Evolutionary conservation across 495 filamentous ascomycete species (phyloP), one percentile per base, ranked within the genome.

Genomic region (Recurvomyces mirabilis): DNA sequence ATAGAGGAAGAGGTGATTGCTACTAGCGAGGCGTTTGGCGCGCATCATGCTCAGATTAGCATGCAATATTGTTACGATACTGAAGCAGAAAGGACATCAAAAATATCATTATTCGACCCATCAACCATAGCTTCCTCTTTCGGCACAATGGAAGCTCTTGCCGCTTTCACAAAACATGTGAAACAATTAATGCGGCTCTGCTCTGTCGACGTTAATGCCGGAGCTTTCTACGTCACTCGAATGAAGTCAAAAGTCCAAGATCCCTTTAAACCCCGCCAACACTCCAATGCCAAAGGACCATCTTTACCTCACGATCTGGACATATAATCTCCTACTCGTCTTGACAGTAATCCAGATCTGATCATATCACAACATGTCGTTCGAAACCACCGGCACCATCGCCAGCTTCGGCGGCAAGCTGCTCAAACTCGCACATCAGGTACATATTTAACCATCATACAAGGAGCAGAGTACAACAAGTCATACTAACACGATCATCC

Each of bases 331-430:
- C n/a, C n/a, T n/a, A n/a, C n/a, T n/a, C n/a, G n/a, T n/a, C n/a
- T n/a, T n/a, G n/a, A n/a, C n/a, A n/a, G n/a, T n/a, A n/a, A n/a
- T n/a, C n/a, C n/a, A n/a, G n/a, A n/a, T n/a, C n/a, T n/a, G n/a
- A n/a, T n/a, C n/a, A n/a, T n/a, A n/a, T n/a, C n/a, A n/a, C 51
- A 60, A 15, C 46, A 91, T 91, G 84, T 63, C 77, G 46, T 81
- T 95, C 68, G 78, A 79, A 57, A 91, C 82, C 49, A 93, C 81
- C 64, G 82, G 87, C 14, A 84, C 81, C 51, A 94, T 96, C 62
- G 73, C 81, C 64, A 86, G 78, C 58, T 96, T 95, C 65, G 87
- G 88, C 60, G 91, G 91, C 53, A 91, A 87, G 65, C 84, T 98
- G 41, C 75, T 93, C 52, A 96, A 96, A 66, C 79, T 96, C 21